Base-by-base conservation (phyloP, 2,329 filamentous ascomycete genomes). In the Tolypocladium inflatum region DNA sequence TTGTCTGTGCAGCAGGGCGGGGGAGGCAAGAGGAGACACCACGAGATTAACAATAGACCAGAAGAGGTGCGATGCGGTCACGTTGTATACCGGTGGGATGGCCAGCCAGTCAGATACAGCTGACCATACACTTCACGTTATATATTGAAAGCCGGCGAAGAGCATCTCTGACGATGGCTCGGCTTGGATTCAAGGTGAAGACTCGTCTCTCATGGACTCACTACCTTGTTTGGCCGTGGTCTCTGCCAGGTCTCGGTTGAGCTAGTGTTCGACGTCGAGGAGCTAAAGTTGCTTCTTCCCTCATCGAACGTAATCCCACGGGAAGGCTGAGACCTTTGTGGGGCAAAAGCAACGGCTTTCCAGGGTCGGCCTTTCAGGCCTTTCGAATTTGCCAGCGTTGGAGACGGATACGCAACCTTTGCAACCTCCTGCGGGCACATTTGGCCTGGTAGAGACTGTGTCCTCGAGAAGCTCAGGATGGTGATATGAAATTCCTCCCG, bases 241-340 rank as follows among this genome's bases (percentile, higher is more conserved):
- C 45, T 50, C 26, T n/a, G 33, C 48, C 42, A 21, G 26, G 48
- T 30, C 48, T 51, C 17, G 48, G 30, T n/a, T 19, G 26, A 10
- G 19, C 26, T 51, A 51, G 48, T 26, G 26, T 35, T 33, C 9
- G 35, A 33, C 11, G 19, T 30, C 26, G 26, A 41, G 54, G 54
- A 21, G 45, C 23, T 33, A 55, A 45, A 30, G 33, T 56, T 56
- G 55, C 55, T 56, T 56, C 39, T 56, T 56, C 41, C 26, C 30
- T 52, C 55, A 56, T 51, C 45, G 37, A 52, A 56, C 3, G 43
- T 37, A 19, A 23, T 45, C 21, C 33, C 23, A 13, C 53, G 38
- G 53, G 38, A 55, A 41, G 53, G 38, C 53, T 55, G 53, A 55
- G 53, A 55, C 53, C 13, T 41, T 41, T 23, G 23, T 17, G 21